These are phyloP conservation scores for Acephala macrosclerotiorum DNA, from an alignment of 2,329 filamentous ascomycete genomes.

Conservation along the genomic window DNA sequence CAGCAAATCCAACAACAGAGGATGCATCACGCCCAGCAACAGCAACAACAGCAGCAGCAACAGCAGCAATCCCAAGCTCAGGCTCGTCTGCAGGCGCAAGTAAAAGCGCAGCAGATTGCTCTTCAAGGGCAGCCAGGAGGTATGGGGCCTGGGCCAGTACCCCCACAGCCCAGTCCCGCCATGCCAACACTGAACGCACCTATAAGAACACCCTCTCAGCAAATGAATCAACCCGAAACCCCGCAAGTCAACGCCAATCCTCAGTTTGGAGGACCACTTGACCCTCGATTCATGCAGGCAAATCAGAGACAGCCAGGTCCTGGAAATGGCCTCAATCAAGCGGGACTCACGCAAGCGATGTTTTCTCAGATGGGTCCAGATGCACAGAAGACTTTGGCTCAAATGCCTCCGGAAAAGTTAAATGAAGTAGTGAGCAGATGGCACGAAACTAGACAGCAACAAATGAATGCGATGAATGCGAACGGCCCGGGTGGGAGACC, in stretches of 20 bases:
- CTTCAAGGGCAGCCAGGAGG: constrained; percentile 60
- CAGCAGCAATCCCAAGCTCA: constrained; percentile 34
- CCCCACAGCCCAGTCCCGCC: constrained; percentile 64
- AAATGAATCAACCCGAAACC: constrained; percentile 40
- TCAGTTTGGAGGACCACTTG: constrained; percentile 58
- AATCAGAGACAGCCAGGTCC: constrained; percentile 51
- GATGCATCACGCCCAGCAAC: constrained; percentile 37
- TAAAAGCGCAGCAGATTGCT: constrained; percentile 56
- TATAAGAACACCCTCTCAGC: constrained; percentile 46
- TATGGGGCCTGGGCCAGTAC: constrained; percentile 56
- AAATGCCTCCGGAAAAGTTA: constrained; percentile 57
- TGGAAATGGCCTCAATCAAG: constrained; percentile 43
- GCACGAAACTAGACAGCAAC: constrained; percentile 44
- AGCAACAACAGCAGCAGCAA: constrained; percentile 38
- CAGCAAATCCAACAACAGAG: constrained; percentile 42
- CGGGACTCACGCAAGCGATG: constrained; percentile 48
- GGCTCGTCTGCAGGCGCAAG: constrained; percentile 39
- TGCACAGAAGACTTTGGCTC: constrained; percentile 52
- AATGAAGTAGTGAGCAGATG: constrained; percentile 60
- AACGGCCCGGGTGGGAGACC: constrained; percentile 33
- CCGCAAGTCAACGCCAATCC: constrained; percentile 53
- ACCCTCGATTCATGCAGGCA: constrained; percentile 61
- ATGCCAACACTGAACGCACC: constrained; percentile 66
- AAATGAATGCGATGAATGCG: constrained; percentile 25
- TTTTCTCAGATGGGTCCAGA: constrained; percentile 54